Evolutionary conservation across 2,329 filamentous ascomycete genomes (phyloP).

Genomic region (Colletotrichum theobromicola): DNA sequence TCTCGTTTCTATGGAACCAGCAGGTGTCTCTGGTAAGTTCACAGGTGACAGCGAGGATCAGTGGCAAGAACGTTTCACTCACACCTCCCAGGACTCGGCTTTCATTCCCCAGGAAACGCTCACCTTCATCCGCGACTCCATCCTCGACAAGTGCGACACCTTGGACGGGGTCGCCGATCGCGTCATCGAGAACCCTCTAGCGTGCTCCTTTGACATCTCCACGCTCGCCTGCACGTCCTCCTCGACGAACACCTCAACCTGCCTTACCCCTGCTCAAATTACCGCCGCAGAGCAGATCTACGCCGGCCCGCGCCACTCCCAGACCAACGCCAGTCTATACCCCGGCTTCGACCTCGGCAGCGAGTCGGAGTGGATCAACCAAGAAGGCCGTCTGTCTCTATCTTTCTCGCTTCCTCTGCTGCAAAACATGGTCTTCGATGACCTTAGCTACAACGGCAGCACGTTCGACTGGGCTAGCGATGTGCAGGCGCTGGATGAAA

Average conservation of each 20-base stretch:
- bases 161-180: neutral
- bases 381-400: neutral
- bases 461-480: neutral
- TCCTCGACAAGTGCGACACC: neutral
- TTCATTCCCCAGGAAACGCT: neutral
- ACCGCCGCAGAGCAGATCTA: neutral
- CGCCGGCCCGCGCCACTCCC: neutral
- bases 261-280: neutral
- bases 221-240: neutral
- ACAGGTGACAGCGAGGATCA: fast-evolving
- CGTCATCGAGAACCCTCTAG: conserved; percentile 4
- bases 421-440: conserved; percentile 13
- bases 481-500: neutral
- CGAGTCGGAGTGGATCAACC: conserved; percentile 1
- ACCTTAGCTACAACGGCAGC: neutral
- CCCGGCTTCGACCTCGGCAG: conserved; percentile 4
- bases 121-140: neutral
- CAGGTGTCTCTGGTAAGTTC: neutral
- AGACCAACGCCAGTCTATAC: neutral
- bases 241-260: neutral
- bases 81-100: neutral
- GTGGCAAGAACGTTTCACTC: neutral
- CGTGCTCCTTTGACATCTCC: neutral
- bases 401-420: conserved; percentile 11
- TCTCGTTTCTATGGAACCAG: conserved; percentile 11